Evolutionary conservation across 2,329 filamentous ascomycete species (phyloP).

Genomic region (Ophiognomonia clavigignenti-juglandacearum): DNA sequence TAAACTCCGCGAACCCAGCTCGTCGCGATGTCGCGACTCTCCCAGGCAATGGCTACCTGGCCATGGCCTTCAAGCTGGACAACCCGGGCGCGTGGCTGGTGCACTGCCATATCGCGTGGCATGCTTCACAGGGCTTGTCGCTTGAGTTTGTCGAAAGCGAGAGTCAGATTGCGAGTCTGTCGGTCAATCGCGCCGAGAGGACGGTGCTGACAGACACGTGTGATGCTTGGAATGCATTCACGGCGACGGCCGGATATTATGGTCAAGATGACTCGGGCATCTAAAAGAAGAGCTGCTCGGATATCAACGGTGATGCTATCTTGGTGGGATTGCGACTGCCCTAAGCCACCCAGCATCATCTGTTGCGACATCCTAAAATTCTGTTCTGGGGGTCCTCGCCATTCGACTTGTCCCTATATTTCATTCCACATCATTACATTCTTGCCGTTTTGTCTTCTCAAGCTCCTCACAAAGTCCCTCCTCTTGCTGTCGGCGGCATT

Average conservation of each 20-base stretch:
- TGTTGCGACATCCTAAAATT: no score
- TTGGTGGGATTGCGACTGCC: no score
- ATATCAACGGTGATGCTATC: no score
- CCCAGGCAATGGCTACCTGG: conserved; percentile 23
- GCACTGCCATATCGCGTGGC: conserved; percentile 27
- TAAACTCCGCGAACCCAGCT: conserved; percentile 29
- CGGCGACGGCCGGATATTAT: background rate
- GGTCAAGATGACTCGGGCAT: conserved; percentile 20
- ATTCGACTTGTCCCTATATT: no score
- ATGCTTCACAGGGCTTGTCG: conserved; percentile 29
- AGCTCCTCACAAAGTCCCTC: no score
- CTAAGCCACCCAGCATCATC: no score
- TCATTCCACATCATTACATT: no score
- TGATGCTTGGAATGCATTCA: conserved; percentile 18
- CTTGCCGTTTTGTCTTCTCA: no score
- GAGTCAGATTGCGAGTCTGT: conserved; percentile 16
- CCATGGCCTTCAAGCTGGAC: conserved; percentile 29
- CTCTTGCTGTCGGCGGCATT: no score
- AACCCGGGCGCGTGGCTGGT: conserved; percentile 29
- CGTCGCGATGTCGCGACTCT: conserved; percentile 33
- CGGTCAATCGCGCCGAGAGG: background rate
- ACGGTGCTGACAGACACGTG: conserved; percentile 18
- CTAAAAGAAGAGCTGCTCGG: no score
- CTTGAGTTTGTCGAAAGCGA: conserved; percentile 30
- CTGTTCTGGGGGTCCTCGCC: no score